Percentiles rank a stretch among this genome's conserved stretches.
Conservation (phyloP, 495 filamentous ascomycete genomes). For the Penicillium canariense region DNA sequence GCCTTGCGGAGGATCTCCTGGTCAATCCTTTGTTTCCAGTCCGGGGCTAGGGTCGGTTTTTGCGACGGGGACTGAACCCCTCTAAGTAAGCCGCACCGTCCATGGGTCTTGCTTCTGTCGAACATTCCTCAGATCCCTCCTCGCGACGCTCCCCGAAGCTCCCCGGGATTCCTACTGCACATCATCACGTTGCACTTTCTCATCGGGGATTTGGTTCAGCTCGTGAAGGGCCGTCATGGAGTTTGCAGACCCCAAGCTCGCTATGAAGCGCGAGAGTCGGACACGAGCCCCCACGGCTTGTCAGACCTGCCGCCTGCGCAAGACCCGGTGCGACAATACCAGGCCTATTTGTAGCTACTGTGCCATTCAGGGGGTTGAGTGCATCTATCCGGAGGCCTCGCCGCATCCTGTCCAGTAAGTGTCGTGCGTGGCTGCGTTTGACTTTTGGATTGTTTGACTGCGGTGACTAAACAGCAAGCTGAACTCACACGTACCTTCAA, state of each 20-base stretch:
- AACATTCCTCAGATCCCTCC: not conserved
- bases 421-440: not conserved
- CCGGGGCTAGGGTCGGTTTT: not conserved
- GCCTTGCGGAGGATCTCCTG: not conserved
- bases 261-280: slow-evolving; percentile 27
- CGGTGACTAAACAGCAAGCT: slow-evolving; percentile 1
- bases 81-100: slow-evolving; percentile 13
- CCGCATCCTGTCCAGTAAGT: slow-evolving; percentile 26
- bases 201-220: slow-evolving; percentile 1
- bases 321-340: slow-evolving; percentile 32
- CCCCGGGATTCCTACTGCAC: slow-evolving; percentile 10
- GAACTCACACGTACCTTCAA: slow-evolving; percentile 10
- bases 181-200: slow-evolving; percentile 2
- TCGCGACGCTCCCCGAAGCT: slow-evolving; percentile 19
- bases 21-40: slow-evolving; percentile 19
- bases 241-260: slow-evolving; percentile 8
- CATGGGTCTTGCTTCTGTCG: slow-evolving; percentile 16
- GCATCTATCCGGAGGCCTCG: slow-evolving; percentile 29
- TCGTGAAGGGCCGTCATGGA: slow-evolving; percentile 16
- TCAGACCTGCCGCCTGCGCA: slow-evolving; percentile 29
- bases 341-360: slow-evolving; percentile 32
- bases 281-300: slow-evolving; percentile 31
- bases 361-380: slow-evolving; percentile 22
- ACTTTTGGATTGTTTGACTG: not conserved
- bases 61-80: not conserved